Percentiles rank a stretch among this genome's conserved stretches.
Conservation (phyloP, 2,329 filamentous ascomycete species). For the Mycocentrospora acerina region DNA sequence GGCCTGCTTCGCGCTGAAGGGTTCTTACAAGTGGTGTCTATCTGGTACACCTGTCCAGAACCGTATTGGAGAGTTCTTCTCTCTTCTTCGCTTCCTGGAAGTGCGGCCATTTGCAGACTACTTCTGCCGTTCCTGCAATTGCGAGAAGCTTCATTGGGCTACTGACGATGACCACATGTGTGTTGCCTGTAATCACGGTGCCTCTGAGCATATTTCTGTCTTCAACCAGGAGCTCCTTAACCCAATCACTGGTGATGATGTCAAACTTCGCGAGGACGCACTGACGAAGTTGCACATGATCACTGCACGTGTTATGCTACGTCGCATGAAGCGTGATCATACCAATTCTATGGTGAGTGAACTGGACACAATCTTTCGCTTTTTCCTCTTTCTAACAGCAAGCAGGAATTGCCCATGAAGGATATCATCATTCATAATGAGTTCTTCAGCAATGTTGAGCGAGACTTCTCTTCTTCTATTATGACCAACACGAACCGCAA, state of each 20-base stretch:
- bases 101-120: conserved; percentile 89
- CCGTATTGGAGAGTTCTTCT: conserved; percentile 96
- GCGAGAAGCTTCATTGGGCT: conserved; percentile 80
- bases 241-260: conserved; percentile 59
- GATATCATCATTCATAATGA: conserved; percentile 89
- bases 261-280: conserved; percentile 63
- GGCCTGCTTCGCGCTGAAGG: conserved; percentile 88
- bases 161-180: conserved; percentile 73
- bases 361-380: too few relatives aligned
- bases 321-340: conserved; percentile 90
- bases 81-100: conserved; percentile 86
- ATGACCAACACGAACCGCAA: conserved; percentile 88
- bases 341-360: conserved; percentile 73
- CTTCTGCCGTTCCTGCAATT: conserved; percentile 84
- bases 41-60: conserved; percentile 96
- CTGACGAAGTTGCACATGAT: conserved; percentile 82
- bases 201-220: conserved; percentile 71
- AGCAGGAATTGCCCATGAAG: conserved; percentile 81
- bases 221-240: conserved; percentile 96
- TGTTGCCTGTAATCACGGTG: conserved; percentile 65
- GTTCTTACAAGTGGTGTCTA: conserved; percentile 91
- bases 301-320: conserved; percentile 92
- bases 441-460: conserved; percentile 95
- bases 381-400: conserved; percentile 2
- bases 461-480: conserved; percentile 92